These are phyloP conservation scores for Lithocarpus polystachyus DNA, from an alignment of 306 rosid species.

Conservation along the genomic window DNA sequence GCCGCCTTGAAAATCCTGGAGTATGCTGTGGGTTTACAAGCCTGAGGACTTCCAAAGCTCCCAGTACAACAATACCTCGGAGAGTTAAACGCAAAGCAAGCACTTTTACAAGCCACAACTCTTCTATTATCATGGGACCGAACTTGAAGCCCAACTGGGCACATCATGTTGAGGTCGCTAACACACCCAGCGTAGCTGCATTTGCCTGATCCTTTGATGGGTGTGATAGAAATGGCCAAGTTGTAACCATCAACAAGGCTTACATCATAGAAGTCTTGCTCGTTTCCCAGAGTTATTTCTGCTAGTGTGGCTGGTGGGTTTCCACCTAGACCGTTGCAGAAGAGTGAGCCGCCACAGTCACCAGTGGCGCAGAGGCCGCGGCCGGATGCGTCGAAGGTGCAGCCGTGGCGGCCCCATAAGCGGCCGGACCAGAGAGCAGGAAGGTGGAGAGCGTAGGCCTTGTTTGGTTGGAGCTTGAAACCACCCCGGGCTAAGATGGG, in stretches of 20 bases:
- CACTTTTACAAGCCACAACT: slow-evolving; percentile 87
- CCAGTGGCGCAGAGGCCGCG: slow-evolving; percentile 89
- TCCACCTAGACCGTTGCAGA: slow-evolving; percentile 85
- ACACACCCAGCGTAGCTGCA: slow-evolving; percentile 90
- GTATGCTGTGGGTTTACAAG: slow-evolving; percentile 85
- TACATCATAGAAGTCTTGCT: slow-evolving; percentile 91
- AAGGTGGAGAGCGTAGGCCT: slow-evolving; percentile 51
- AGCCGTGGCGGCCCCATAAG: slow-evolving; percentile 96
- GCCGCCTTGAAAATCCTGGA: slow-evolving; percentile 84
- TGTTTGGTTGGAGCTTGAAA: slow-evolving; percentile 62
- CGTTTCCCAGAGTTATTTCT: slow-evolving; percentile 77
- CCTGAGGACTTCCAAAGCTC: slow-evolving; percentile 67
- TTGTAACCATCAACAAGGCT: slow-evolving; percentile 94
- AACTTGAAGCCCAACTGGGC: slow-evolving; percentile 87
- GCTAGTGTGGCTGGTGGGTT: slow-evolving; percentile 86
- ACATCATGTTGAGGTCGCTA: slow-evolving; percentile 80
- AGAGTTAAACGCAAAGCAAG: slow-evolving; percentile 80
- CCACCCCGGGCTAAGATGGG: slow-evolving; percentile 87
- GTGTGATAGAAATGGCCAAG: slow-evolving; percentile 70
- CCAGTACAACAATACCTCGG: slow-evolving; percentile 92
- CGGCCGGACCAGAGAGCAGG: slow-evolving; percentile 97
- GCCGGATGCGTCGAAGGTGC: slow-evolving; percentile 75
- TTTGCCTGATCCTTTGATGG: slow-evolving; percentile 69
- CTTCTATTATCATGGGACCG: slow-evolving; percentile 50
- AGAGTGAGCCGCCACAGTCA: slow-evolving; percentile 85